These are phyloP conservation scores for Ceratobasidium sp. DNA, from an alignment of 1,284 basidiomycete genomes.

Conservation along the genomic window DNA sequence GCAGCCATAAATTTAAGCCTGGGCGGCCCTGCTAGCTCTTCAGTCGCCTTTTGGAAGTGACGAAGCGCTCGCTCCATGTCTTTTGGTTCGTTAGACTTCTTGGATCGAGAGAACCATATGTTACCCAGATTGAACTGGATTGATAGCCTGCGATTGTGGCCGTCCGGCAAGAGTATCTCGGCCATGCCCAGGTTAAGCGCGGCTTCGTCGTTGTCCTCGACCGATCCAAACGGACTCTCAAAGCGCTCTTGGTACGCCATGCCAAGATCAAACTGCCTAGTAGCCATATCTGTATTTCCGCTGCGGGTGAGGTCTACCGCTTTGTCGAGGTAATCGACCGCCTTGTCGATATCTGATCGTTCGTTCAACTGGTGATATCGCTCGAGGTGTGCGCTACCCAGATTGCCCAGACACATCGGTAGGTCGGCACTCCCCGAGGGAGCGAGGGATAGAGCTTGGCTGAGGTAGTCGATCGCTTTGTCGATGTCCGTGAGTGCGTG, in stretches of 20 bases:
- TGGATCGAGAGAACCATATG: neutral
- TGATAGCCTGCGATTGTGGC: neutral
- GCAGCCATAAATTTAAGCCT: neutral
- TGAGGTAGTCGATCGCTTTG: neutral
- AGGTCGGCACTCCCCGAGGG: neutral
- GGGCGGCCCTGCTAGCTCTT: neutral
- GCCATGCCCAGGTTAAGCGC: neutral
- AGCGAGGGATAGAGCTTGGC: neutral
- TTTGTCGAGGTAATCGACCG: neutral
- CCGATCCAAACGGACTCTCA: neutral
- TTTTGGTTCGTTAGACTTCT: neutral
- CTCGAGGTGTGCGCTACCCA: neutral
- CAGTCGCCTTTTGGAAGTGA: neutral
- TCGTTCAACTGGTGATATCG: neutral
- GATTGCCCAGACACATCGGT: neutral
- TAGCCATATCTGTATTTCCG: neutral
- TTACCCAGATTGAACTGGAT: neutral
- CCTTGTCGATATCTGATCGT: neutral
- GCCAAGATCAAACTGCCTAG: neutral
- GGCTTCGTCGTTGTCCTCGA: neutral
- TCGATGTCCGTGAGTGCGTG: neutral
- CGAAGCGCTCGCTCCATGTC: neutral
- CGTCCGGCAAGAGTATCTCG: neutral
- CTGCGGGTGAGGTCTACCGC: neutral
- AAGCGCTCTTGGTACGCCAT: neutral